Conservation (phyloP, 352 stramenopile species). For the Pythium plurisporium region DNA sequence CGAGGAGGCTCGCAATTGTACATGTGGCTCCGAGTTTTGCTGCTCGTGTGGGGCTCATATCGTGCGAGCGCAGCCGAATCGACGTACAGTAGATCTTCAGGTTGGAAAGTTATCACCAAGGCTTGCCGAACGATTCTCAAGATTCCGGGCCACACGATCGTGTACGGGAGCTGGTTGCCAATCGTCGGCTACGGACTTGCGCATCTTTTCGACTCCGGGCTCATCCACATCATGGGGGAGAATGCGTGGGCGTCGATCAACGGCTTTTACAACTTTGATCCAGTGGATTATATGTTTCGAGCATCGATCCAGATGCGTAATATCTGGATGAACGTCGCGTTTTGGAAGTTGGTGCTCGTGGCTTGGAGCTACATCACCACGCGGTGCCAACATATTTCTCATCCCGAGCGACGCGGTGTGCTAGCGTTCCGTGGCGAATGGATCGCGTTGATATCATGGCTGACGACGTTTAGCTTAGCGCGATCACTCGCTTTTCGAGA, state of each 20-base stretch:
- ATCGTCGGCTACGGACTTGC: slow-evolving; percentile 22
- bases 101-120: neutral
- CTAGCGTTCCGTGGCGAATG: slow-evolving; percentile 7
- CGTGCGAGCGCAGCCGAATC: neutral
- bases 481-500: slow-evolving; percentile 12
- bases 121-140: slow-evolving; percentile 8
- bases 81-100: neutral
- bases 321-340: slow-evolving; percentile 23
- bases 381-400: neutral
- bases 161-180: slow-evolving; percentile 35
- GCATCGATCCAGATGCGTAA: slow-evolving; percentile 27
- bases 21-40: slow-evolving; percentile 15
- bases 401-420: neutral
- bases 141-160: slow-evolving; percentile 26
- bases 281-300: neutral
- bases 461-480: slow-evolving; percentile 16
- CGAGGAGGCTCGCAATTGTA: slow-evolving; percentile 14
- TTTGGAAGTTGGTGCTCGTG: slow-evolving; percentile 14
- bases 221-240: slow-evolving; percentile 16
- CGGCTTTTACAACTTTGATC: slow-evolving; percentile 10
- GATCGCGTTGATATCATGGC: slow-evolving; percentile 7
- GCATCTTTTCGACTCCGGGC: slow-evolving; percentile 22
- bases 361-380: too few species aligned
- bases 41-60: slow-evolving; percentile 1
- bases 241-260: slow-evolving; percentile 8